These are phyloP conservation scores for Penicillium silybi DNA, from an alignment of 495 filamentous ascomycete genomes.

Conservation along the genomic window DNA sequence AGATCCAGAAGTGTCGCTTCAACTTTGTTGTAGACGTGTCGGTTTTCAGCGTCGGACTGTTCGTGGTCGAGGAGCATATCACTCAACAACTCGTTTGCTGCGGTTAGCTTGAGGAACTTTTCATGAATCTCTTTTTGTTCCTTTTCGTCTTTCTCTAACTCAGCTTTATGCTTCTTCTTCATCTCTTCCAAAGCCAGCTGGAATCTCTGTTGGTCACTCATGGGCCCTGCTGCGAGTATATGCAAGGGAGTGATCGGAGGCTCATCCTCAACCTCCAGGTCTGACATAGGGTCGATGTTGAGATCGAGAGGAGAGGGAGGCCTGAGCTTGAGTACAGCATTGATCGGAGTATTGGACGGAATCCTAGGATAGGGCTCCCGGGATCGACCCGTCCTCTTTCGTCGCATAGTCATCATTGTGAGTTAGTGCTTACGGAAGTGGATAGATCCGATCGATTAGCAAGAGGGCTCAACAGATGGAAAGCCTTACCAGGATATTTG, in stretches of 20 bases:
- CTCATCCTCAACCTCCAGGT: neutral
- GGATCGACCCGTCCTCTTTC: too few relatives aligned
- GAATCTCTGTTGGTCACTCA: neutral
- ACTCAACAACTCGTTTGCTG: neutral
- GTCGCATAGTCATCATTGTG: too few relatives aligned
- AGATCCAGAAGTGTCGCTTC: too few relatives aligned
- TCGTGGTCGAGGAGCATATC: neutral
- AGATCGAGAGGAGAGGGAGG: neutral
- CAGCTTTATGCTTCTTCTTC: neutral
- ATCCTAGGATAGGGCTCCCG: too few relatives aligned
- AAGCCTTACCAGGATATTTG: neutral
- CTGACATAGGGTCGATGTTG: neutral
- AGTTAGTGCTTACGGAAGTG: too few relatives aligned
- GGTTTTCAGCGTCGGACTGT: too few relatives aligned
- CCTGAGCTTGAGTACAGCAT: neutral
- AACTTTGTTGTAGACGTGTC: too few relatives aligned
- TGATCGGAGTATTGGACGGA: too few relatives aligned
- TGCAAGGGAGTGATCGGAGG: neutral
- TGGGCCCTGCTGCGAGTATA: neutral
- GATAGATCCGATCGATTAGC: neutral
- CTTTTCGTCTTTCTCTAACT: neutral
- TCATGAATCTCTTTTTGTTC: neutral
- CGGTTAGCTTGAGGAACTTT: too few relatives aligned
- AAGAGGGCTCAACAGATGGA: neutral
- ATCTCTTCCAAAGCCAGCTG: neutral